Base-by-base conservation (phyloP, 805 yeast genomes). In the Hagleromyces aurorensis region DNA sequence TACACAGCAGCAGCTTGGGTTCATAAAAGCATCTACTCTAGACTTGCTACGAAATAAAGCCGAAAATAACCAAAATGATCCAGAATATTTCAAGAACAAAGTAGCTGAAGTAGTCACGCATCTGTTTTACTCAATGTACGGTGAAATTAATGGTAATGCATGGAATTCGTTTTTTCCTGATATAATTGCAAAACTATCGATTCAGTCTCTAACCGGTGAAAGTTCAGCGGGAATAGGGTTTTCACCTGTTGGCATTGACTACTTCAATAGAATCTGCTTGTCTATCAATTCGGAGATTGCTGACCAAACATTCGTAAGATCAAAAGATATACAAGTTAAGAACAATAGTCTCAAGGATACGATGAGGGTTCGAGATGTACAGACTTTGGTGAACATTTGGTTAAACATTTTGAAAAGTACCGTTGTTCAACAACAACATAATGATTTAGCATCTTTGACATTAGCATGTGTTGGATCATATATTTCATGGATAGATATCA, bases 261-360 rank as follows among this genome's bases (percentile, higher is more conserved):
- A 82, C 55, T 86, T 80, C 54, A 57, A 79, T 21, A 70, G 96
- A 48, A 70, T 85, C 6, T 61, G 86, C 36, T 56, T 75, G 23
- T 72, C 80, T 17, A 74, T 91, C 37, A 96, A 91, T 54, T 77
- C 78, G 16, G 96, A 87, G 57, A 85, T 91, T 43, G 98, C 94
- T 19, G 98, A 91, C 54, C 91, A 82, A 50, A 69, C 87, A 42
- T 80, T 86, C 40, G 60, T 75, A 18, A 72, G 94, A 45, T 72
- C 79, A 7, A 73, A 73, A 41, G 71, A 70, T 14, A 55, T 67
- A 10, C 71, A 70, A 25, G 77, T 75, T 25, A 71, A 83, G 46
- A 83, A 81, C 54, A 78, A 70, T 43, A 57, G 62, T 24, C 64
- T 91, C 37, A 91, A 91, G 51, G 99, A 91, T 56, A 65, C 72